Percentiles rank a stretch among this genome's conserved stretches.
These are phyloP conservation scores for Puccinia polysora DNA, from an alignment of 1,284 basidiomycete genomes.

Conservation along the genomic window DNA sequence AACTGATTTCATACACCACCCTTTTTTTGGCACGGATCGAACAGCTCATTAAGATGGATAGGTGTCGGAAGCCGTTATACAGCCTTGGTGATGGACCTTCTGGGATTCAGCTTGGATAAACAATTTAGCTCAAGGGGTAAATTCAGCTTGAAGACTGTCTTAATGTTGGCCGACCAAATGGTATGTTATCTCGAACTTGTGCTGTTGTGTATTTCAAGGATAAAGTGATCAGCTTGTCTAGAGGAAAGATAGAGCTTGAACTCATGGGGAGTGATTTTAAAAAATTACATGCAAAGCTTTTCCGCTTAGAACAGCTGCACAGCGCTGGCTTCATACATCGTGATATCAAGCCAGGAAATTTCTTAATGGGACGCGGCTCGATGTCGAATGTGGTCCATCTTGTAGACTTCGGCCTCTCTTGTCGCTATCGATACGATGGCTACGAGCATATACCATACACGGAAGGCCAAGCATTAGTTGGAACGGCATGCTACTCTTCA, in stretches of 20 bases:
- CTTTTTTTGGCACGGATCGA: conserved; percentile 43
- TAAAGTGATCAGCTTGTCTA: not conserved
- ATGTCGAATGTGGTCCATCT: conserved; percentile 48
- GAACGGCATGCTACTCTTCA: conserved; percentile 44
- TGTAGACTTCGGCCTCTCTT: conserved; percentile 54
- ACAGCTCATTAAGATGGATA: conserved; percentile 52
- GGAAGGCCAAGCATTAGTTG: conserved; percentile 43
- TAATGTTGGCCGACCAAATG: conserved; percentile 54
- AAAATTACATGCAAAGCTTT: conserved; percentile 6
- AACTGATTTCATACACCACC: not conserved
- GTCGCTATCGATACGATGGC: conserved; percentile 50
- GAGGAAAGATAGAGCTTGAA: conserved; percentile 2
- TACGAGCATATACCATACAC: conserved; percentile 40
- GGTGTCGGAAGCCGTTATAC: conserved; percentile 54
- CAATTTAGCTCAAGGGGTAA: conserved; percentile 54
- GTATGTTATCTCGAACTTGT: conserved; percentile 44
- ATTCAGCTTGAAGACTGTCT: conserved; percentile 54
- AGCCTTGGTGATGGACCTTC: conserved; percentile 54
- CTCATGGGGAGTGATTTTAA: not conserved
- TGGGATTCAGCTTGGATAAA: conserved; percentile 53
- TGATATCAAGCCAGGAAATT: conserved; percentile 54
- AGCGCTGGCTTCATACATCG: conserved; percentile 54
- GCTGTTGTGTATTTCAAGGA: not conserved
- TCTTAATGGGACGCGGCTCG: conserved; percentile 53
- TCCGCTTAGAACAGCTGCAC: conserved; percentile 52